phyloP scores from a whole-genome alignment of 129 eudicot genomes.

The Dittrichia graveolens region DNA sequence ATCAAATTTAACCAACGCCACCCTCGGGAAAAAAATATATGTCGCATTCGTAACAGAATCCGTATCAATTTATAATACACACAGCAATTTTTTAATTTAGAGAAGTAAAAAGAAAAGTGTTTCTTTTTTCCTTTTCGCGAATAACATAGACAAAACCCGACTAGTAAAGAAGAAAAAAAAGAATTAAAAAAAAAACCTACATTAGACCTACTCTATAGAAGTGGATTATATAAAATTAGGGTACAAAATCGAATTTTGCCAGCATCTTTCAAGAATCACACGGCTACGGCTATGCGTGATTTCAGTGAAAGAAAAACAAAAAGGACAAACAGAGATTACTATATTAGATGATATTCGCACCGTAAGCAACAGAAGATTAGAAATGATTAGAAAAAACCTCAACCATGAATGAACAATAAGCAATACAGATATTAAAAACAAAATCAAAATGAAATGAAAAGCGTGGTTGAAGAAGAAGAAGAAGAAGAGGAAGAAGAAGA shows the following conservation, averaged over 20 bases:
- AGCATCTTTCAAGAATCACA: not conserved
- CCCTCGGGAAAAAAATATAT: not conserved
- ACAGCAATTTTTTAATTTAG: not conserved
- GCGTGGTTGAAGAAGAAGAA: not conserved
- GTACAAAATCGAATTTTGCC: not conserved
- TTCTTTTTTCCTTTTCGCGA: not conserved
- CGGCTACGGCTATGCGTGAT: not conserved
- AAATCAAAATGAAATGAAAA: not conserved
- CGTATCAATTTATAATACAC: not conserved
- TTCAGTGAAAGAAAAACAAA: not conserved
- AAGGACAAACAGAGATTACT: not conserved
- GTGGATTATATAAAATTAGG: slow-evolving; percentile 15
- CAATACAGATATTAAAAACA: not conserved
- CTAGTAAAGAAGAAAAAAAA: not conserved
- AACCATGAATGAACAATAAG: not conserved
- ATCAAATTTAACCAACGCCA: not conserved
- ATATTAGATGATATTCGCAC: not conserved
- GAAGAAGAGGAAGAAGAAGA: not conserved
- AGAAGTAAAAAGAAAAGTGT: not conserved
- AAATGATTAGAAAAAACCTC: not conserved
- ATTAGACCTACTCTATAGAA: not conserved
- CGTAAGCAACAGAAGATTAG: not conserved
- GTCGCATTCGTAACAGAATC: not conserved
- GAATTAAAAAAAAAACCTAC: not conserved
- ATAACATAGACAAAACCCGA: not conserved